Percentiles rank a stretch among this genome's conserved stretches.
These are phyloP conservation scores for Magnolia sinica DNA, from an alignment of 164 flowering plant species.

Conservation along the genomic window DNA sequence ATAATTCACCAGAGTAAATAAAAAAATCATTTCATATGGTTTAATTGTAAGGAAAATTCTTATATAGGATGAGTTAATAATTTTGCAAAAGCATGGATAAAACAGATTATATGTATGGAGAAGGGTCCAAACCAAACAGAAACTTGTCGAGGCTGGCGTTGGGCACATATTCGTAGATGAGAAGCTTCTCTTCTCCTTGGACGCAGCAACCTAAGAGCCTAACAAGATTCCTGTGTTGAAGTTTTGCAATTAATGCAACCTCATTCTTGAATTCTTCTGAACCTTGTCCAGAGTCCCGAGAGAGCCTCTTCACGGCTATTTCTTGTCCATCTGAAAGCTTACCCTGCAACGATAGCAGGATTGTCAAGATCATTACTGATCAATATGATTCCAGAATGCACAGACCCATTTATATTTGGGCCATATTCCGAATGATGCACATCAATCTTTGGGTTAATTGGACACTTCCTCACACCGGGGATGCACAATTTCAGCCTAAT, in stretches of 20 bases:
- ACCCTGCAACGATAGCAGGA: conserved; percentile 20
- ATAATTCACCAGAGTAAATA: neutral
- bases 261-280: conserved; percentile 29
- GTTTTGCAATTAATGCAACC: conserved; percentile 11
- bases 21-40: no score
- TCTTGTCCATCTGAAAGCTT: conserved; percentile 26
- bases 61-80: no score
- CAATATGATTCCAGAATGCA: no score
- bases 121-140: conserved; percentile 3
- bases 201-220: conserved; percentile 20
- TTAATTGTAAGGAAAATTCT: no score
- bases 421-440: no score
- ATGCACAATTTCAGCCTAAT: no score
- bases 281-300: conserved; percentile 34
- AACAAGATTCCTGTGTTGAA: conserved; percentile 25
- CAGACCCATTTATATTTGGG: no score
- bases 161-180: conserved; percentile 18
- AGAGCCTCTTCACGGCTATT: conserved; percentile 47
- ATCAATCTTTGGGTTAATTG: no score
- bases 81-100: no score
- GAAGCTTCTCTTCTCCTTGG: conserved; percentile 18
- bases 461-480: no score
- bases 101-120: no score
- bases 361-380: no score
- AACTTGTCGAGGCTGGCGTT: conserved; percentile 16